Base-by-base conservation (phyloP, 306 rosid genomes). In the Erythrophleum fordii region DNA sequence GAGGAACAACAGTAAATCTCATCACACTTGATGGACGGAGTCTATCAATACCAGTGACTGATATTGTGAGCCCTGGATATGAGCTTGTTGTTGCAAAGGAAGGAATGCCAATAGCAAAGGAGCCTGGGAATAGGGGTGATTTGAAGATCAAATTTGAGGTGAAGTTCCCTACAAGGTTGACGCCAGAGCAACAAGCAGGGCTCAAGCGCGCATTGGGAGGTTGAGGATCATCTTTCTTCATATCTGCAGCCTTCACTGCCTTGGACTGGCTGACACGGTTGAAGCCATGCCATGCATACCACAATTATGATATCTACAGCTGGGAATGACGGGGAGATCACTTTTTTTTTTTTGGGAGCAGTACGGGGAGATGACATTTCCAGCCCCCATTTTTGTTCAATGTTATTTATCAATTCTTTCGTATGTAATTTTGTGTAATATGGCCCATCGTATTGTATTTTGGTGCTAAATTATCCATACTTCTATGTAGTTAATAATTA, bases 101-200 rank as follows among this genome's bases (percentile, higher is more conserved):
- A 75, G 99, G 99, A 42, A 96, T 96, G 99, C 98, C 98, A 8
- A 85, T 92, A 59, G 86, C 88, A 9, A 96, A 87, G 72, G 97
- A 90, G 51, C 92, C 90, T 2, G 92, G 97, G 16, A 82, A 85
- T 58, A 89, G 86, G 62, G 99, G 99, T 66, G 92, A 93, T 64
- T 82, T 93, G 84, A 93, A 82, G 92, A 87, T 96, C 90, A 92
- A 79, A 48, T 93, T 96, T 61, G 97, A 96, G 39, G 89, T 96
- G 2, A 93, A 81, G 39, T 93, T 96, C 73, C 99, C 99, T 5
- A 82, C 90, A 18, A 89, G 61, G 75, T 81, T 93, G 84, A 89
- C 97, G 5, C 82, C 83, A 0, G 97, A 89, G 73, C 98, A 96
- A 86, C 87, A 89, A 60, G 89, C 89, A 42, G 97, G 90, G 48